A percentile compares a stretch with the other conserved stretches of the same genome.
Conservation (phyloP, 306 rosid genomes). For the Trifolium repens region DNA sequence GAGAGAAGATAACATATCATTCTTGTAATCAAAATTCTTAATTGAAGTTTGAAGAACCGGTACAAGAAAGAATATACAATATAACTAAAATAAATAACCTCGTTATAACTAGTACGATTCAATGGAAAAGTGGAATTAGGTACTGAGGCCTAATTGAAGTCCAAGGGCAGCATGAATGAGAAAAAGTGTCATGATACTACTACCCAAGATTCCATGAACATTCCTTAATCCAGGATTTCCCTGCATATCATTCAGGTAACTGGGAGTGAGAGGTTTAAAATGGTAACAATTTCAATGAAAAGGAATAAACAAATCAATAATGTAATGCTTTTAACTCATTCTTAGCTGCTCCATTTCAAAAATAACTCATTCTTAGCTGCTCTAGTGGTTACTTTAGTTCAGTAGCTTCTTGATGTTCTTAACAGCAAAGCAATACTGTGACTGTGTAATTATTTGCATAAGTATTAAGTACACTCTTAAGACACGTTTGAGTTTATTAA, state of each 20-base stretch:
- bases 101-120: background rate
- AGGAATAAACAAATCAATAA: background rate
- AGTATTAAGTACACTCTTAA: background rate
- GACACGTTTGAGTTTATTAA: too few species aligned
- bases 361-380: background rate
- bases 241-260: constrained; percentile 52
- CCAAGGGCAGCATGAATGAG: constrained; percentile 86
- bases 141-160: constrained; percentile 84
- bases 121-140: constrained; percentile 33
- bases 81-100: constrained; percentile 25
- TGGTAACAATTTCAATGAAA: background rate
- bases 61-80: constrained; percentile 36
- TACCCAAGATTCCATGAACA: constrained; percentile 84
- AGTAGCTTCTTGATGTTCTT: constrained; percentile 8
- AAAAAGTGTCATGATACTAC: constrained; percentile 90
- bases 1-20: constrained; percentile 19
- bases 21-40: constrained; percentile 9
- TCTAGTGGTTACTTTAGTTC: background rate
- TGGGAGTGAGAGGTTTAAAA: constrained; percentile 1
- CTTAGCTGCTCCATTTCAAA: background rate
- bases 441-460: background rate
- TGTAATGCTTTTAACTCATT: background rate
- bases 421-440: background rate
- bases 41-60: constrained; percentile 27
- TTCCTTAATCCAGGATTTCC: constrained; percentile 76